These are phyloP conservation scores for Microsporum canis DNA, from an alignment of 2,329 filamentous ascomycete genomes.

Conservation along the genomic window DNA sequence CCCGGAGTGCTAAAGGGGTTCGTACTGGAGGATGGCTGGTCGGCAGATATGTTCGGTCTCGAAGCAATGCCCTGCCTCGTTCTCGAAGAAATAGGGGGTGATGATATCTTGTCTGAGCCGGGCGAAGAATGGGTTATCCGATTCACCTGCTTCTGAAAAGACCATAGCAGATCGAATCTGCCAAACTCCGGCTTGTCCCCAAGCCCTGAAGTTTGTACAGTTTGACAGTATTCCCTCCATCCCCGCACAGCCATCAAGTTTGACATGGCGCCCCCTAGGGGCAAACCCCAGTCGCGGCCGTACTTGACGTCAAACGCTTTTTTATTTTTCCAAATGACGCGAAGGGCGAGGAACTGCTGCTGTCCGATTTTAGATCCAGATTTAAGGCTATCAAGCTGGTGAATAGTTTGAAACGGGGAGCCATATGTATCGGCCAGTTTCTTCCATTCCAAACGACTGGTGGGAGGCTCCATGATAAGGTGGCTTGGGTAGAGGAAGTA, in stretches of 20 bases:
- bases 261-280: neutral
- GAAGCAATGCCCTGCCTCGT: neutral
- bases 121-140: neutral
- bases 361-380: constrained; percentile 11
- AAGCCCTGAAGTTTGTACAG: neutral
- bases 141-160: neutral
- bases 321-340: constrained; percentile 5
- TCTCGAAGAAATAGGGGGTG: neutral
- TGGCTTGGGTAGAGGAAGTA: no score
- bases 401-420: neutral
- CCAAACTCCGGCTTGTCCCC: neutral
- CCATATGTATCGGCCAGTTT: neutral
- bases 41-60: neutral
- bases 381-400: neutral
- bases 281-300: neutral
- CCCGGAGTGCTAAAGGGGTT: neutral
- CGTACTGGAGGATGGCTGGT: neutral
- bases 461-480: no score
- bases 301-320: neutral
- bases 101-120: neutral
- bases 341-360: constrained; percentile 9
- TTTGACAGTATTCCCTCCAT: neutral
- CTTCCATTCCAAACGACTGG: no score
- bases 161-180: neutral
- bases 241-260: neutral